Evolutionary conservation across 805 yeast genomes (phyloP).

Genomic region (Jamesozyma rosinii): DNA sequence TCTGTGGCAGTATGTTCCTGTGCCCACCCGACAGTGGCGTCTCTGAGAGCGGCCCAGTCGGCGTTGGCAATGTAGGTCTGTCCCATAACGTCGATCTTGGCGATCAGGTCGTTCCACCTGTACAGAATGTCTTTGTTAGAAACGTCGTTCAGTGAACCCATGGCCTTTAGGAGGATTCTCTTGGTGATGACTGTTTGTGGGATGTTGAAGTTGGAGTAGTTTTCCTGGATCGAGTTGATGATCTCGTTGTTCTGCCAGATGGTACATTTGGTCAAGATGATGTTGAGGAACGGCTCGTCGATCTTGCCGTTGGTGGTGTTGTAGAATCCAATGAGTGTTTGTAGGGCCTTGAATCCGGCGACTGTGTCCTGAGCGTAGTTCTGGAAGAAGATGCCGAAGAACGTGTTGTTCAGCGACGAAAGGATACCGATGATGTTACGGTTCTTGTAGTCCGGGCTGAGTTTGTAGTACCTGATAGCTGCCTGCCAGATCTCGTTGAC

Average conservation of each 20-base stretch:
- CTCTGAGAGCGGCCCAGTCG: slow-evolving; percentile 73
- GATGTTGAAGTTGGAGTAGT: slow-evolving; percentile 45
- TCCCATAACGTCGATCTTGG: slow-evolving; percentile 40
- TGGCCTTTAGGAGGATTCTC: slow-evolving; percentile 58
- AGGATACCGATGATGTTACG: slow-evolving; percentile 48
- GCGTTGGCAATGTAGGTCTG: slow-evolving; percentile 62
- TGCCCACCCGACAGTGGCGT: slow-evolving; percentile 43
- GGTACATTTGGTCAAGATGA: slow-evolving; percentile 50
- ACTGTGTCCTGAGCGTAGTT: slow-evolving; percentile 36
- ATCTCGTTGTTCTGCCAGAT: slow-evolving; percentile 54
- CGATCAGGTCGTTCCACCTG: slow-evolving; percentile 45
- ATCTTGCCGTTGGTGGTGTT: slow-evolving; percentile 38
- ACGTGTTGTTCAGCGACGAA: slow-evolving; percentile 56
- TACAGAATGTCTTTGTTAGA: slow-evolving; percentile 42
- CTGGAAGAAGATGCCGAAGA: slow-evolving; percentile 54
- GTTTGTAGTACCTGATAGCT: slow-evolving; percentile 1
- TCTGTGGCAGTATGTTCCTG: slow-evolving; percentile 1
- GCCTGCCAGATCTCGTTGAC: slow-evolving; percentile 51
- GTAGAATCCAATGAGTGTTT: slow-evolving; percentile 43
- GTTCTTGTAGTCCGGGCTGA: background rate
- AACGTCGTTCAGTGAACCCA: slow-evolving; percentile 46
- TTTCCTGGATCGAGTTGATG: slow-evolving; percentile 47
- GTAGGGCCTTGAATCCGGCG: slow-evolving; percentile 46
- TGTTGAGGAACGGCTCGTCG: slow-evolving; percentile 71
- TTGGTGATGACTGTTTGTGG: slow-evolving; percentile 55